Base-by-base conservation (phyloP, 2,329 filamentous ascomycete species). In the Zalaria sp. region DNA sequence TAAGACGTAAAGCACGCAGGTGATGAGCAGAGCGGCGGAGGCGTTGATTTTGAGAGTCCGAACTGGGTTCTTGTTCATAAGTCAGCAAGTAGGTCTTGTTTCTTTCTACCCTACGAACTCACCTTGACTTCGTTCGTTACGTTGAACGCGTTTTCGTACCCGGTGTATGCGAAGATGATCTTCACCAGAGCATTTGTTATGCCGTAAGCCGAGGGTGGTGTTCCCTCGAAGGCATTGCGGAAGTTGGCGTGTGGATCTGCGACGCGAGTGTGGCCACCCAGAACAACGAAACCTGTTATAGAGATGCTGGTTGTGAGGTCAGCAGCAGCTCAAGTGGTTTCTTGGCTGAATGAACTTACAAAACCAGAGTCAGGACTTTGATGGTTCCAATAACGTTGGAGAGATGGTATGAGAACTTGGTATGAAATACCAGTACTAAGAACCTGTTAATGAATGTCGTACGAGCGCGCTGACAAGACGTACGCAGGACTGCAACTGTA, bases 291-390 rank as follows among this genome's bases (percentile, higher is more conserved):
- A 0, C 77, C 78, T 0, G 74, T 71, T 34, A 55, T 52, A 6
- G 45, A 46, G 29, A 55, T 51, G 38, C 35, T 45, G 25, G 5
- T 9, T 8, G 18, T 26, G 29, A n/a, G 18, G 18, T 18, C 18
- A 18, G 18, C 18, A 18, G 18, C 18, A 18, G 18, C 18, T 18
- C 18, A 18, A 18, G 18, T 18, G 18, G 18, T 18, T 18, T 18
- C 18, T 18, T 18, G 18, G 18, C 18, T 18, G 18, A 2, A 18
- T 18, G 18, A 4, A 47, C 57, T 34, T 51, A 62, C 61, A 81
- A 79, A n/a, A 81, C 46, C 3, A 83, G 59, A 0, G 76, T 79
- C 10, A 73, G 50, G 3, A 82, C 54, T 51, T 83, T 83, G 32
- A 81, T 50, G 2, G 65, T 53, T 0, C 76, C 75, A 32, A 82